Conservation (phyloP, 371 early-diverging fungal species). For the Apophysomyces sp. region DNA sequence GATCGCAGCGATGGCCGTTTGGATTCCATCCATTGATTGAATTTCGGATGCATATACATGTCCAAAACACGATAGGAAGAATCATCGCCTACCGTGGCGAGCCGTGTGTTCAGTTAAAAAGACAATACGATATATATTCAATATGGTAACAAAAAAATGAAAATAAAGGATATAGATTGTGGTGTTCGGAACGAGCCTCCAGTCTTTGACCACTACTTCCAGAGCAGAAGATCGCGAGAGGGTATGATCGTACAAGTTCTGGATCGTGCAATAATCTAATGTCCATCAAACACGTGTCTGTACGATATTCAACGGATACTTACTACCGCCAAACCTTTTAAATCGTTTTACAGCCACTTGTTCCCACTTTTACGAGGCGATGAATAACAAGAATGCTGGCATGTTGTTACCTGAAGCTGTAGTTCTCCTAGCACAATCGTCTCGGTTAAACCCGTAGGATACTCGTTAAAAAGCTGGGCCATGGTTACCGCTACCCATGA, state of each 20-base stretch:
- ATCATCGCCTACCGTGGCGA: conserved; percentile 10
- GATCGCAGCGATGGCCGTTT: conserved; percentile 2
- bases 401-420: conserved; percentile 9
- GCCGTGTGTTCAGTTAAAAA: conserved; percentile 11
- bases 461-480: conserved; percentile 12
- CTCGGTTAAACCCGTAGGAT: conserved; percentile 16
- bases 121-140: neutral
- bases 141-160: conserved; percentile 4
- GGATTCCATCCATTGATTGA: conserved; percentile 10
- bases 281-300: neutral
- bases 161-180: conserved; percentile 13
- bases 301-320: neutral
- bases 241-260: conserved; percentile 6
- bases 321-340: conserved; percentile 6
- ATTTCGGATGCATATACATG: conserved; percentile 19
- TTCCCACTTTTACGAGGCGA: conserved; percentile 14
- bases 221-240: neutral
- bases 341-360: neutral
- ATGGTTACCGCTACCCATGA: conserved; percentile 22
- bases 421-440: conserved; percentile 15
- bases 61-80: conserved; percentile 7
- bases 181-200: conserved; percentile 7
- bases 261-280: conserved; percentile 9
- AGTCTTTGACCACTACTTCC: conserved; percentile 12
- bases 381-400: neutral